A percentile compares a stretch with the other conserved stretches of the same genome.
Evolutionary conservation across 345 rosid genomes (phyloP).

Genomic region (Camelina hispida): DNA sequence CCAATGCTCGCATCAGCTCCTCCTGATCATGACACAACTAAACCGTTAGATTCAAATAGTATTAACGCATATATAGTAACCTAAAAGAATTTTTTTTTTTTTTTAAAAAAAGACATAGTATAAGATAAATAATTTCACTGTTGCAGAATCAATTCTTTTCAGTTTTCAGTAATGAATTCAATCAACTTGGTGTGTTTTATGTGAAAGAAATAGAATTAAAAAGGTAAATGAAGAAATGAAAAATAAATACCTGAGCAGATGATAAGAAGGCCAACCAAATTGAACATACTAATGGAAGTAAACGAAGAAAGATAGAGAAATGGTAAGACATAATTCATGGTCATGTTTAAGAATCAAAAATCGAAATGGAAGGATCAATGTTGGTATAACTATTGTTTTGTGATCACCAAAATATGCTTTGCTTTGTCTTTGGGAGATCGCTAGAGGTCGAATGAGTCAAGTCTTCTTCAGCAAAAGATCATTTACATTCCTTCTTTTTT

Average conservation of each 20-base stretch:
- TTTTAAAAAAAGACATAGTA: too few relatives aligned
- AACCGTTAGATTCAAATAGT: conserved; percentile 31
- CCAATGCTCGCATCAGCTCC: conserved; percentile 63
- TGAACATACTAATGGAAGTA: conserved; percentile 7
- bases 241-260: conserved; percentile 27
- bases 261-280: not conserved
- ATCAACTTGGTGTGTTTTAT: too few relatives aligned
- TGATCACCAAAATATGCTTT: conserved; percentile 56
- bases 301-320: not conserved
- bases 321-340: conserved; percentile 30
- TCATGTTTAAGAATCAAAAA: conserved; percentile 15
- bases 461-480: not conserved
- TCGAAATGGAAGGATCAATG: not conserved
- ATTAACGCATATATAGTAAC: not conserved
- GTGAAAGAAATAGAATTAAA: too few relatives aligned
- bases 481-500: not conserved
- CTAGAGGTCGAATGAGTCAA: conserved; percentile 11
- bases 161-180: too few relatives aligned
- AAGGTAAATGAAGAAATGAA: conserved; percentile 21
- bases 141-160: too few relatives aligned
- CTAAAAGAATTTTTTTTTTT: too few relatives aligned
- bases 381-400: not conserved
- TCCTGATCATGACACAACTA: conserved; percentile 34
- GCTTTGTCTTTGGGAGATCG: conserved; percentile 51
- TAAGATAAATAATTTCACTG: not conserved